These are phyloP conservation scores for Ambrosia hybrid DNA, from an alignment of 140 eudicot genomes.

Conservation along the genomic window DNA sequence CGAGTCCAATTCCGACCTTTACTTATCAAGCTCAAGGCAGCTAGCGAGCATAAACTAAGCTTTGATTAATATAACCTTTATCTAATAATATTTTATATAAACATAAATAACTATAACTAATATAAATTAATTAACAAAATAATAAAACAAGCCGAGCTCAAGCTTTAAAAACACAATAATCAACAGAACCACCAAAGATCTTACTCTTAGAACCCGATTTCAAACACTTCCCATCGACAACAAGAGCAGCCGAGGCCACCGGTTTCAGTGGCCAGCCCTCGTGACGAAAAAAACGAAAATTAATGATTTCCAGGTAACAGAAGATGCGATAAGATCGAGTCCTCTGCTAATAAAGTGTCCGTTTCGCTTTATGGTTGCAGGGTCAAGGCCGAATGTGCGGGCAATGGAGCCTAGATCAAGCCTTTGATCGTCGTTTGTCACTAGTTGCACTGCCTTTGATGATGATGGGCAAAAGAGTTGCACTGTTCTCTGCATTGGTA, in stretches of 20 bases:
- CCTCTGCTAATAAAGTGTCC: slow-evolving; percentile 87
- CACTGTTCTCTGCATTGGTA: slow-evolving; percentile 25
- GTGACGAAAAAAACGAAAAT: slow-evolving; percentile 67
- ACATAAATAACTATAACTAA: no score
- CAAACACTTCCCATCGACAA: slow-evolving; percentile 62
- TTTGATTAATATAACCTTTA: no score
- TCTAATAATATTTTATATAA: no score
- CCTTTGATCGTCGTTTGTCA: slow-evolving; percentile 55
- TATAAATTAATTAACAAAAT: no score
- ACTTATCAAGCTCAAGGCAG: no score
- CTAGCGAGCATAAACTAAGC: no score
- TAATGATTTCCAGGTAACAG: slow-evolving; percentile 92
- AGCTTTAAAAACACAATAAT: neutral
- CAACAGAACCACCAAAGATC: neutral
- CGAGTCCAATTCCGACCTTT: no score
- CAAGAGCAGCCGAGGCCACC: slow-evolving; percentile 47
- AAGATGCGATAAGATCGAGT: slow-evolving; percentile 67
- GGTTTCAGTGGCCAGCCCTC: slow-evolving; percentile 68
- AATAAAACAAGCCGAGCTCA: no score
- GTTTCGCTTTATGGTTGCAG: slow-evolving; percentile 59
- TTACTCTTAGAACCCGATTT: slow-evolving; percentile 69
- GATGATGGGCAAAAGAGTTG: slow-evolving; percentile 59
- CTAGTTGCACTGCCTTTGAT: slow-evolving; percentile 43
- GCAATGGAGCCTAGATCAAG: slow-evolving; percentile 74
- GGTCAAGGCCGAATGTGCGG: slow-evolving; percentile 69